A percentile compares a stretch with the other conserved stretches of the same genome.
Conservation (phyloP, 2,329 filamentous ascomycete species). For the Colletotrichum trifolii region DNA sequence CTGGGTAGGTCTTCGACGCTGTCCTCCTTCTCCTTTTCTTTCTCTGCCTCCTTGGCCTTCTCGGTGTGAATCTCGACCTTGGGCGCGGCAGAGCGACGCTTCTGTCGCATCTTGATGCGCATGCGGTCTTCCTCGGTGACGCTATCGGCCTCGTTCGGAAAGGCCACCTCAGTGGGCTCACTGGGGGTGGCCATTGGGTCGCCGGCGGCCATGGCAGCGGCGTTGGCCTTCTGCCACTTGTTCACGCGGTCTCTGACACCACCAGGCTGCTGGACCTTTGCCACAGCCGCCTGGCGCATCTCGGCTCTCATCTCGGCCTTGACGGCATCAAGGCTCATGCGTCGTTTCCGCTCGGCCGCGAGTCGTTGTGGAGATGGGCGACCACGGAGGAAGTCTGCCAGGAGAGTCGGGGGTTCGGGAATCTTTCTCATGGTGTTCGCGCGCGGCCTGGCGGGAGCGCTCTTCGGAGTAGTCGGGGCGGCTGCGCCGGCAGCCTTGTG, state of each 20-base stretch:
- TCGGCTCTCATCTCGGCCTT: constrained; percentile 63
- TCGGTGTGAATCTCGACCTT: constrained; percentile 46
- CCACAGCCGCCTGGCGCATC: constrained; percentile 69
- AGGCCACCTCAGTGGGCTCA: constrained; percentile 71
- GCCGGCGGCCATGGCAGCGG: constrained; percentile 67
- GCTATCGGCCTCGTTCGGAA: constrained; percentile 68
- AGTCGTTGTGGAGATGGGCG: constrained; percentile 66
- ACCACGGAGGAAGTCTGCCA: constrained; percentile 68
- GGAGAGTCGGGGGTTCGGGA: constrained; percentile 58
- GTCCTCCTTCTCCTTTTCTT: constrained; percentile 37
- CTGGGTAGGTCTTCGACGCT: constrained; percentile 36
- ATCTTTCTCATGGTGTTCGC: constrained; percentile 53
- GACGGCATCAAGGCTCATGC: constrained; percentile 62
- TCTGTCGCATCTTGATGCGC: constrained; percentile 65
- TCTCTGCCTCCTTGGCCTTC: constrained; percentile 38
- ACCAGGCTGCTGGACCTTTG: constrained; percentile 69
- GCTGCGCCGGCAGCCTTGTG: constrained; percentile 16
- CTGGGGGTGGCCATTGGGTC: constrained; percentile 64
- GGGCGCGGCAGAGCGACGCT: constrained; percentile 48
- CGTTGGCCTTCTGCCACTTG: constrained; percentile 85
- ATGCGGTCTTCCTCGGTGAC: constrained; percentile 71
- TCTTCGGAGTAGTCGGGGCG: constrained; percentile 50
- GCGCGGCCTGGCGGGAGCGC: constrained; percentile 53
- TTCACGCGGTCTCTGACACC: constrained; percentile 83
- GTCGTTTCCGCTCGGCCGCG: constrained; percentile 63